phyloP scores from a whole-genome alignment of 2,329 filamentous ascomycete species.

The Aureobasidium sp. region DNA sequence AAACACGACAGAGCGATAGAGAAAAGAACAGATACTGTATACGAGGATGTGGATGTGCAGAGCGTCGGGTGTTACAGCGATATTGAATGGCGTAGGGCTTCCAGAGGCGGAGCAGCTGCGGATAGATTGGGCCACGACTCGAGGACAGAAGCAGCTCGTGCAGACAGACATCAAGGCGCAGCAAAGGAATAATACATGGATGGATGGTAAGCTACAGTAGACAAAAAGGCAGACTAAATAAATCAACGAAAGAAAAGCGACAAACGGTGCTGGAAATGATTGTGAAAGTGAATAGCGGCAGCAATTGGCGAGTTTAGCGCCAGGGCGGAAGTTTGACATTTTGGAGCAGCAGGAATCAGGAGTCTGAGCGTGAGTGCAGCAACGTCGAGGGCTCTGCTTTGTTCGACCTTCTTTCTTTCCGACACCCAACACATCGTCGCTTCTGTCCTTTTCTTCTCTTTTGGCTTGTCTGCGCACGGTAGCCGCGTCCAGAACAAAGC shows the following conservation, averaged over 20 bases:
- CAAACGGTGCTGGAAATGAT: background rate
- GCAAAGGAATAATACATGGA: background rate
- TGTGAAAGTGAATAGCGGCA: background rate
- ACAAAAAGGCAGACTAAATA: background rate
- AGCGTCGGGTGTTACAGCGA: constrained; percentile 4
- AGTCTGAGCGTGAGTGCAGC: constrained; percentile 9
- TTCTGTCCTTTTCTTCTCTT: constrained; percentile 5
- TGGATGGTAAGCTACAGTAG: background rate
- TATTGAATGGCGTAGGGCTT: constrained; percentile 6
- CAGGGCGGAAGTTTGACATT: background rate
- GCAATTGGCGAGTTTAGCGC: constrained; percentile 10
- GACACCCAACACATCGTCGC: background rate
- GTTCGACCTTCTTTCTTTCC: constrained; percentile 1
- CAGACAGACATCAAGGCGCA: background rate
- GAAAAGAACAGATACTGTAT: background rate
- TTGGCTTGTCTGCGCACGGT: constrained; percentile 5
- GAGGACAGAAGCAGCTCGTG: background rate
- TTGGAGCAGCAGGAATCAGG: background rate
- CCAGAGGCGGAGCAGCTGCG: background rate
- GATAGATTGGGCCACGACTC: background rate
- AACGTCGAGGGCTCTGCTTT: constrained; percentile 6
- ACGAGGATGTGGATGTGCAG: background rate
- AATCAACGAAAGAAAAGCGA: background rate
- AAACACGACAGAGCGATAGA: constrained; percentile 1
- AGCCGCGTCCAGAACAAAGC: constrained; percentile 6